phyloP scores from a whole-genome alignment of 495 filamentous ascomycete genomes.

The Rhizodiscina lignyota region DNA sequence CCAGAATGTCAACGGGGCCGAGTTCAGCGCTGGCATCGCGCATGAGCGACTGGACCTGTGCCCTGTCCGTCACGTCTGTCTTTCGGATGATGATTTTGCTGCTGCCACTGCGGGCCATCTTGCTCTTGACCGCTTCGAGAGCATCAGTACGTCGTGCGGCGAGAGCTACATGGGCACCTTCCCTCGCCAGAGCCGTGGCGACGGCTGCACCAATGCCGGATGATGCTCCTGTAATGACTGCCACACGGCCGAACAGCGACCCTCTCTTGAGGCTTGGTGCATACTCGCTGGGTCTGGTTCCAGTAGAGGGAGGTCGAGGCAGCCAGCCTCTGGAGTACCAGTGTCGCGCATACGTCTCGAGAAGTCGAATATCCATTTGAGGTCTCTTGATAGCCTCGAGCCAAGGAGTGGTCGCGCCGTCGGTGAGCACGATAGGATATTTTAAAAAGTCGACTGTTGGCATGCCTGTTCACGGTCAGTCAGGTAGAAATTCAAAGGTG shows the following conservation, averaged over 20 bases:
- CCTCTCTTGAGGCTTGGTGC: constrained; percentile 25
- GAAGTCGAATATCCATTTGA: constrained; percentile 41
- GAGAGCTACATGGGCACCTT: constrained; percentile 45
- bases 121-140: constrained; percentile 37
- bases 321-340: constrained; percentile 58
- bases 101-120: constrained; percentile 29
- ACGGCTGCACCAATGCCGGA: constrained; percentile 38
- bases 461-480: too few species aligned
- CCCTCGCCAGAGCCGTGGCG: constrained; percentile 21
- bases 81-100: constrained; percentile 37
- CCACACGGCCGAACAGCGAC: constrained; percentile 33
- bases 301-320: constrained; percentile 30
- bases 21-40: constrained; percentile 33
- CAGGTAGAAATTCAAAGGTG: too few species aligned
- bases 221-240: constrained; percentile 36
- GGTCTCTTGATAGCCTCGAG: too few species aligned
- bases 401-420: too few species aligned
- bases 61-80: constrained; percentile 44
- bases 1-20: constrained; percentile 47
- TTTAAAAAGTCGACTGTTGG: too few species aligned
- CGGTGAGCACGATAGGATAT: too few species aligned
- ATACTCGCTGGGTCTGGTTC: constrained; percentile 18
- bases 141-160: constrained; percentile 44
- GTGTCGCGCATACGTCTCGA: constrained; percentile 50
- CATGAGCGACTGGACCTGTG: constrained; percentile 38